Evolutionary conservation across 164 flowering plant genomes (phyloP), one percentile per base, ranked within the genome.

Genomic region (Brasenia schreberi): DNA sequence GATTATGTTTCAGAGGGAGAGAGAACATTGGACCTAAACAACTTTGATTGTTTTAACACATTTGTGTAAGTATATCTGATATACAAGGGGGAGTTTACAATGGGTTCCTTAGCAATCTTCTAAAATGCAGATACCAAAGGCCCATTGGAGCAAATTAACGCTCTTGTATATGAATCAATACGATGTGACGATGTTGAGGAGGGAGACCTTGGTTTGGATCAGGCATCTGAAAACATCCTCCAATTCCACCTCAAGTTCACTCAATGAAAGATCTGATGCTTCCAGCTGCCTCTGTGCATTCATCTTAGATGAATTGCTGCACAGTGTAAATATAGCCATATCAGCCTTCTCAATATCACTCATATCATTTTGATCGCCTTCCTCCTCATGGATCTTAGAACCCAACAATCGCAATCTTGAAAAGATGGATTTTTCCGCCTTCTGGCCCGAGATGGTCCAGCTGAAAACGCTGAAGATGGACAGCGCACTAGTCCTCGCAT

Each of bases 191-290:
- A 49, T 49, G 56, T 49, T 49, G 56, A 49, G 56, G 56, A 49
- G 56, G 9, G 78, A 75, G 71, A 85, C 90, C 69, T 90, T 79
- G n/a, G 86, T 81, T 43, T 80, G 75, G 49, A 88, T 81, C 74
- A 85, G 71, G 42, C 82, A 77, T 71, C 84, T 81, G n/a, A 77
- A 80, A 39, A 80, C 72, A 67, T 79, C 70, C 60, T 83, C 84
- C 23, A 84, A 42, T 75, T 84, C 87, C 12, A 52, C 74, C 56
- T 81, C 89, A 71, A 84, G 69, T 42, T 77, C 78, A 61, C 78
- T 78, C 17, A 83, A 75, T 59, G 76, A 75, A 0, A 64, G 74
- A 69, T 79, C 86, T 73, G 84, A 77, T 5, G 75, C 84, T 65
- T 76, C 85, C 77, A 86, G 59, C 65, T 83, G 78, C 59, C 72